Evolutionary conservation across 2,329 filamentous ascomycete genomes (phyloP).

Genomic region (Cladosporium colombiae): DNA sequence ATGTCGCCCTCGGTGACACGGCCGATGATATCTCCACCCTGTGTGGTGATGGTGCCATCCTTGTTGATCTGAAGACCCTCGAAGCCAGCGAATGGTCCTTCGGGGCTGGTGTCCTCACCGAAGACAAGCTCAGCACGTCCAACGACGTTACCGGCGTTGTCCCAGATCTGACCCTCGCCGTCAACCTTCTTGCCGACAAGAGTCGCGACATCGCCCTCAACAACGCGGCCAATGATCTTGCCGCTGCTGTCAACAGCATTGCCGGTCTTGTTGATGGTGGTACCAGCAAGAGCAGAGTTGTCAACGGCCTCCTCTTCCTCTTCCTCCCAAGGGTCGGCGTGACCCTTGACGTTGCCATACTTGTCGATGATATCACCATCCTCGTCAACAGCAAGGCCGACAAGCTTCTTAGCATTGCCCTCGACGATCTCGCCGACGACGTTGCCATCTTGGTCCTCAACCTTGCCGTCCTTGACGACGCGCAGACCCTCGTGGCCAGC

Average conservation of each 20-base stretch:
- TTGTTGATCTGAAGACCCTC: conserved; percentile 58
- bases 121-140: conserved; percentile 59
- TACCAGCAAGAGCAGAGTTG: conserved; percentile 61
- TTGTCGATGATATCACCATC: conserved; percentile 81
- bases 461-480: conserved; percentile 68
- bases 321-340: conserved; percentile 61
- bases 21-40: conserved; percentile 50
- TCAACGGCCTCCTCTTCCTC: conserved; percentile 53
- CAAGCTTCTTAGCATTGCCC: conserved; percentile 71
- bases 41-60: conserved; percentile 56
- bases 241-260: conserved; percentile 63
- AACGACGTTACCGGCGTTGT: conserved; percentile 62
- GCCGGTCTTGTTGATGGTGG: conserved; percentile 64
- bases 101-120: conserved; percentile 51
- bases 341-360: conserved; percentile 64
- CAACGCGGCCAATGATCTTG: conserved; percentile 59
- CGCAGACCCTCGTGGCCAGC: conserved; percentile 65
- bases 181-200: conserved; percentile 64
- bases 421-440: conserved; percentile 70
- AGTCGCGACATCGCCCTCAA: conserved; percentile 57
- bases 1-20: conserved; percentile 53
- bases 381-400: conserved; percentile 74
- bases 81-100: conserved; percentile 62
- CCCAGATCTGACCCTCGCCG: conserved; percentile 64
- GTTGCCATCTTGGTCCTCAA: conserved; percentile 77